These are phyloP conservation scores for Jasminum sambac DNA, from an alignment of 257 asterid genomes.

Conservation along the genomic window DNA sequence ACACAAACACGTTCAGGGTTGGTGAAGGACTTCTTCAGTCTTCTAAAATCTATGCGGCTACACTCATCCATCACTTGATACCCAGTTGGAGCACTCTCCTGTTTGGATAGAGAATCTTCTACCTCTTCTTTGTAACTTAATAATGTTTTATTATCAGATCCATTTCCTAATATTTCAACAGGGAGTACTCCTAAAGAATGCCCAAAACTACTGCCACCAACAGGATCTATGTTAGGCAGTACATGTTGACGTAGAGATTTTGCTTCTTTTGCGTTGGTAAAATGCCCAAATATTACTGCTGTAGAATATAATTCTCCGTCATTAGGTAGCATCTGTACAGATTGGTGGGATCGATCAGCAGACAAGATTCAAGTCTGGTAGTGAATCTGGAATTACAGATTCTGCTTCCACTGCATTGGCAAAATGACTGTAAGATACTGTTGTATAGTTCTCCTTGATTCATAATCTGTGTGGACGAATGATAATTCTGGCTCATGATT, in stretches of 20 bases:
- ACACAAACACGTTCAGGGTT: slow-evolving; percentile 29
- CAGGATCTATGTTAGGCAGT: slow-evolving; percentile 28
- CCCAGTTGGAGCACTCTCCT: slow-evolving; percentile 43
- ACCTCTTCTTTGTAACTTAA: slow-evolving; percentile 49
- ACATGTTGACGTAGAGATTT: slow-evolving; percentile 33
- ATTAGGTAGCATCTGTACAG: slow-evolving; percentile 23
- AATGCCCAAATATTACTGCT: slow-evolving; percentile 52
- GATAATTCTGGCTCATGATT: slow-evolving; percentile 66
- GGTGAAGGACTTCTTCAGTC: slow-evolving; percentile 33
- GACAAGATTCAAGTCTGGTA: slow-evolving; percentile 30
- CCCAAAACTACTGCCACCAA: slow-evolving; percentile 24
- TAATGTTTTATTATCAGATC: slow-evolving; percentile 33
- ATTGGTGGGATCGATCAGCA: slow-evolving; percentile 23
- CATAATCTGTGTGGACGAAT: slow-evolving; percentile 55
- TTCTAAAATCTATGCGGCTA: slow-evolving; percentile 63
- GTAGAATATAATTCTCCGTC: slow-evolving; percentile 50
- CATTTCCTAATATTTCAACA: slow-evolving; percentile 32
- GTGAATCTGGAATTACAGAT: slow-evolving; percentile 33
- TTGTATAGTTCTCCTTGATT: slow-evolving; percentile 44
- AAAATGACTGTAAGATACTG: slow-evolving; percentile 53
- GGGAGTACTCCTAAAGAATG: slow-evolving; percentile 24
- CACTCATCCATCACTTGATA: slow-evolving; percentile 77
- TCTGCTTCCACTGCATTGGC: slow-evolving; percentile 34
- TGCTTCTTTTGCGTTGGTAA: slow-evolving; percentile 33
- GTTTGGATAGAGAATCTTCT: slow-evolving; percentile 55